Evolutionary conservation across 2,329 filamentous ascomycete species (phyloP), one percentile per base, ranked within the genome.

Genomic region (Pseudopyrenochaeta lycopersici): DNA sequence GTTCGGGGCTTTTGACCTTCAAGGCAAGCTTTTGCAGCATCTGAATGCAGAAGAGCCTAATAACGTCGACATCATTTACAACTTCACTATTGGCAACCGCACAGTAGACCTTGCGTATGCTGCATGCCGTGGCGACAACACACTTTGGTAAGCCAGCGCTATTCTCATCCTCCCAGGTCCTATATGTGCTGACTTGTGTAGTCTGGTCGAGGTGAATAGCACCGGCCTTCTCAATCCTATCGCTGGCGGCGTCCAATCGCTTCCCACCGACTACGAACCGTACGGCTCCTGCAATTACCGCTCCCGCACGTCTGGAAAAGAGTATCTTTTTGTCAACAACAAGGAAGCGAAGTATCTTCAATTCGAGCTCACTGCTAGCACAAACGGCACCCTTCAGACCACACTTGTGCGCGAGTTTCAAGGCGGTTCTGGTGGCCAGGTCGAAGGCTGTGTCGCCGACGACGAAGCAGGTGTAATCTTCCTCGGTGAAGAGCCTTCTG

Each of bases 311-410:
- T 79, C 77, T 0, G 77, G 76, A 20, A 82, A 80, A 58, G 79
- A 83, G 33, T 84, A 83, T 50, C 77, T 85, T 18, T 84, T 84
- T 46, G 81, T 84, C 54, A 85, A 85, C 58, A 78, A 80, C 45
- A 85, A 85, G 57, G 77, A 80, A 0, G 80, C 82, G 1, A 72
- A 79, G n/a, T 84, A 84, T 56, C 77, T 84, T 0, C 82, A 85
- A 60, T 84, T 81, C 53, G 80, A 83, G 52, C 68, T 85, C 1
- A 62, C 51, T 1, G 77, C 77, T 0, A 72, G 73, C 4, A 29
- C 69, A 2, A 70, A 80, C 27, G 77, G 77, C 5, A 76, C 76
- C 1, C 75, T 84, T 1, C 63, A 78, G 29, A 82, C 81, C 0
- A 75, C 68, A 0, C 76, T 85, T 1, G 80, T 84, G 1, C 77